Evolutionary conservation across 108 stramenopile species (phyloP).

Genomic region (Bacterosira constricta): DNA sequence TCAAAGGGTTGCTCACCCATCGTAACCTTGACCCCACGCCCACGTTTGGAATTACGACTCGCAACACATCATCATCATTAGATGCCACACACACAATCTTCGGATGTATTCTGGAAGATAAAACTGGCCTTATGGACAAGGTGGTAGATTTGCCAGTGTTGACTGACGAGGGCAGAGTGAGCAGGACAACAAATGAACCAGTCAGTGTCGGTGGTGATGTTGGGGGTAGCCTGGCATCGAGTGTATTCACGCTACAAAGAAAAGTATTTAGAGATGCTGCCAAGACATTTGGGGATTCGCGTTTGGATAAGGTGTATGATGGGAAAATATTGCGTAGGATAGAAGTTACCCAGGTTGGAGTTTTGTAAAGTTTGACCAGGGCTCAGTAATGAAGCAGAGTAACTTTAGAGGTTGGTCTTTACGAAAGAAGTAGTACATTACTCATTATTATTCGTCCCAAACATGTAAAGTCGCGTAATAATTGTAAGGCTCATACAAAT

Average conservation of each 20-base stretch:
- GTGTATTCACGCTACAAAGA: conserved; percentile 77
- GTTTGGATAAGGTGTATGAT: conserved; percentile 74
- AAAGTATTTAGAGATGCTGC: conserved; percentile 82
- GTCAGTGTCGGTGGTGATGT: neutral
- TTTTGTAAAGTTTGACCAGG: conserved; percentile 40
- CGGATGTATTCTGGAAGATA: conserved; percentile 71
- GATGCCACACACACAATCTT: conserved; percentile 81
- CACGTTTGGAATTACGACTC: conserved; percentile 83
- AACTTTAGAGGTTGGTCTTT: no score
- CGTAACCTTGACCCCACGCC: conserved; percentile 69
- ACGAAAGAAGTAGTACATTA: no score
- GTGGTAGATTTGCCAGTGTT: conserved; percentile 64
- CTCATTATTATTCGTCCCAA: conserved; percentile 29
- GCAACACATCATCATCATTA: conserved; percentile 45
- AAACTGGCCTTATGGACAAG: conserved; percentile 55
- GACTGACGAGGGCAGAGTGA: conserved; percentile 42
- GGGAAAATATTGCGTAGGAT: conserved; percentile 82
- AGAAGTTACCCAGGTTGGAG: conserved; percentile 79
- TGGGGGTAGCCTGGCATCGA: conserved; percentile 54
- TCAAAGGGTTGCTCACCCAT: conserved; percentile 79
- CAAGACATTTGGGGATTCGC: conserved; percentile 78
- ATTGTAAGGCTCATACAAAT: conserved; percentile 26
- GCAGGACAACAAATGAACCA: conserved; percentile 21
- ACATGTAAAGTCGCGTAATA: conserved; percentile 16
- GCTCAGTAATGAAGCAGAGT: no score